Percentiles rank a stretch among this genome's conserved stretches.
Conservation (phyloP, 2,329 filamentous ascomycete genomes). For the Blastomyces silverae region DNA sequence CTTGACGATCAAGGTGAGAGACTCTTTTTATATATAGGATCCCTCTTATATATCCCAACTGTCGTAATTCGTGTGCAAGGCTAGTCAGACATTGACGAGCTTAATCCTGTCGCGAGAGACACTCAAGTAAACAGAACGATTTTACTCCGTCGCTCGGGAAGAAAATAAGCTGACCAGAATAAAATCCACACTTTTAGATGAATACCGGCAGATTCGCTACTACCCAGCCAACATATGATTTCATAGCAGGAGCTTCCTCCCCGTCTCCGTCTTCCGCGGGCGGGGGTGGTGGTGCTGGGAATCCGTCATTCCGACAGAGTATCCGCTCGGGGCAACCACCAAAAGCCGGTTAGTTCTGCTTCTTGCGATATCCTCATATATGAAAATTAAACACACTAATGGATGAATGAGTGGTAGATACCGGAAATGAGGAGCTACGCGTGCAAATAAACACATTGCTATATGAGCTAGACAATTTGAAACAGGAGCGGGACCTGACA, state of each 20-base stretch:
- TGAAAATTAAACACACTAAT: not conserved
- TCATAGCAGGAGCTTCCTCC: constrained; percentile 50
- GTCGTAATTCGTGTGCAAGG: not conserved
- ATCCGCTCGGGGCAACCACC: constrained; percentile 30
- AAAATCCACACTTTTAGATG: constrained; percentile 26
- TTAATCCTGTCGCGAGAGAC: not conserved
- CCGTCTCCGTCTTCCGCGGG: constrained; percentile 28
- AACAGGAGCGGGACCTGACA: constrained; percentile 78
- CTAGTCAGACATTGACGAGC: not conserved
- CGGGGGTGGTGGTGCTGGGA: constrained; percentile 26
- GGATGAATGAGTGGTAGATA: constrained; percentile 27
- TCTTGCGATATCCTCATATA: not conserved
- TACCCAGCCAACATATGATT: constrained; percentile 53
- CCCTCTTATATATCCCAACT: not conserved
- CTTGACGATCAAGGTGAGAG: constrained; percentile 6
- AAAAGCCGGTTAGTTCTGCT: constrained; percentile 34
- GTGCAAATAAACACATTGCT: constrained; percentile 81
- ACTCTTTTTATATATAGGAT: not conserved
- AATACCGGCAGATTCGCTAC: constrained; percentile 37
- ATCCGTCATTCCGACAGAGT: constrained; percentile 35
- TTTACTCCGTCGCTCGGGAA: not conserved
- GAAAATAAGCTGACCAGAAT: not conserved
- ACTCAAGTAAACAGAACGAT: not conserved
- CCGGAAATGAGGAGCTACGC: constrained; percentile 68
- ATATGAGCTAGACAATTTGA: constrained; percentile 79